Percentiles rank a stretch among this genome's conserved stretches.
phyloP scores from a whole-genome alignment of 768 basidiomycete genomes.

The Auricularia heimuer region DNA sequence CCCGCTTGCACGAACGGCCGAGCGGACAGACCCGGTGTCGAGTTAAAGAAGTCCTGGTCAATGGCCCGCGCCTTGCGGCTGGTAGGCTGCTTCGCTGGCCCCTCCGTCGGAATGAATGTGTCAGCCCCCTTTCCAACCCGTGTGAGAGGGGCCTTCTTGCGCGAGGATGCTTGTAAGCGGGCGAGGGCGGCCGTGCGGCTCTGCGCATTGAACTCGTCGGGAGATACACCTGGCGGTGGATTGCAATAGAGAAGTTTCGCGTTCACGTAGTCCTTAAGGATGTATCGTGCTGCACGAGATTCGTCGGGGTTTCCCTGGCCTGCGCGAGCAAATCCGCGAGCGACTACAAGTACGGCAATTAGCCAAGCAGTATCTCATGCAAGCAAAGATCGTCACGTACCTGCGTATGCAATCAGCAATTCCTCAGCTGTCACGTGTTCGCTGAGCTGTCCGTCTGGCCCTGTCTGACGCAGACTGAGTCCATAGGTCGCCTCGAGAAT shows the following conservation, averaged over 20 bases:
- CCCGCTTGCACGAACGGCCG: constrained; percentile 54
- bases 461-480: constrained; percentile 53
- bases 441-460: constrained; percentile 68
- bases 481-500: constrained; percentile 91
- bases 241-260: constrained; percentile 88
- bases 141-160: constrained; percentile 82
- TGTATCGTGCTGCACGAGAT: constrained; percentile 81
- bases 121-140: constrained; percentile 78
- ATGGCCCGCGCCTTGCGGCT: constrained; percentile 56
- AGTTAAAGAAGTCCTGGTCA: constrained; percentile 77
- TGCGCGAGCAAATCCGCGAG: constrained; percentile 81
- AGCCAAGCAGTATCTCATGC: not conserved
- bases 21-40: constrained; percentile 37
- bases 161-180: constrained; percentile 45
- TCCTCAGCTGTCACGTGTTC: constrained; percentile 58
- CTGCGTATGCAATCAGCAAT: constrained; percentile 81
- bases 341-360: constrained; percentile 44
- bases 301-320: constrained; percentile 98
- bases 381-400: constrained; percentile 39
- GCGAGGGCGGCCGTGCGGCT: constrained; percentile 52
- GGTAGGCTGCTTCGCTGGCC: constrained; percentile 4
- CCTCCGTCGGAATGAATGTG: constrained; percentile 51
- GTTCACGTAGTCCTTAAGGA: constrained; percentile 96
- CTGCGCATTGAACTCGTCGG: constrained; percentile 63
- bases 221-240: constrained; percentile 63